A percentile compares a stretch with the other conserved stretches of the same genome.
These are phyloP conservation scores for Candida ipomoeae DNA, from an alignment of 805 yeast species.

Conservation along the genomic window DNA sequence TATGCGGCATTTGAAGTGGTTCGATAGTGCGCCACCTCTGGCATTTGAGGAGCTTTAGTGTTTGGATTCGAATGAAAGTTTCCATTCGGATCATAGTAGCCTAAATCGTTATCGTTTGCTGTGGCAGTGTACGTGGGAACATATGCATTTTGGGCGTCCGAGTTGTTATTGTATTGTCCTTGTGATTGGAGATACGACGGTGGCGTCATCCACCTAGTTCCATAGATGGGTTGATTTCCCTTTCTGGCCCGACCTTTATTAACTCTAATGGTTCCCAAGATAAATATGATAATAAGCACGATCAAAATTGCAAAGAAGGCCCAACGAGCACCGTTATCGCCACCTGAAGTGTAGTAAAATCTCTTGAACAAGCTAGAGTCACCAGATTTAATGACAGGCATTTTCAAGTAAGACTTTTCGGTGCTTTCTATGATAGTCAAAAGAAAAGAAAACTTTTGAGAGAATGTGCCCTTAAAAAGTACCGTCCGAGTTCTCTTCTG, in stretches of 20 bases:
- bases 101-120: constrained; percentile 72
- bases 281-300: constrained; percentile 42
- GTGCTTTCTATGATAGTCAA: neutral
- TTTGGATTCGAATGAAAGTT: constrained; percentile 21
- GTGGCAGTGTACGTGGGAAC: constrained; percentile 68
- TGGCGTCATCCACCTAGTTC: constrained; percentile 86
- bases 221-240: constrained; percentile 60
- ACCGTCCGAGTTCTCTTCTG: neutral
- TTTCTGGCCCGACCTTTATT: constrained; percentile 49
- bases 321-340: constrained; percentile 49
- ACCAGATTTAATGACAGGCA: neutral
- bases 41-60: constrained; percentile 15
- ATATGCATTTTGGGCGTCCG: constrained; percentile 34
- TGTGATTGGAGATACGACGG: constrained; percentile 71
- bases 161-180: constrained; percentile 46
- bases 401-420: neutral
- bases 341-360: constrained; percentile 3
- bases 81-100: constrained; percentile 68
- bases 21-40: constrained; percentile 15
- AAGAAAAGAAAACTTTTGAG: neutral
- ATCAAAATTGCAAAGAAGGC: constrained; percentile 62
- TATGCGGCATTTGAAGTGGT: constrained; percentile 13
- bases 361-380: neutral
- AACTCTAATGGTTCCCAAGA: constrained; percentile 49
- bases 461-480: neutral